Conservation (phyloP, 1,139 yeast genomes). For the Pichia norvegensis region DNA sequence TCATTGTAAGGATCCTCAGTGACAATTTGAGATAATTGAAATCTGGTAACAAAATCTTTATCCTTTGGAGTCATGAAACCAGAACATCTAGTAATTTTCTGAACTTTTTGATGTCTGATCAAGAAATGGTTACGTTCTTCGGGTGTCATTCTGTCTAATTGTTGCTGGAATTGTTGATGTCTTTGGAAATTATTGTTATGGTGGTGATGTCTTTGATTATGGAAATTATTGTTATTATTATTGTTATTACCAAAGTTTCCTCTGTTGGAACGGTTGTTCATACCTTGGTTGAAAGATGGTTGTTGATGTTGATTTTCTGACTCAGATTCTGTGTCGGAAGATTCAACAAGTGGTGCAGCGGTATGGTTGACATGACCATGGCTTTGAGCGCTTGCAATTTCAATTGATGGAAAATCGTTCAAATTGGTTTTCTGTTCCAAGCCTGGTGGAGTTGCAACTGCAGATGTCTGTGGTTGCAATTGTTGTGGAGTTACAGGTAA, state of each 20-base stretch:
- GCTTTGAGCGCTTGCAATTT: conserved; percentile 13
- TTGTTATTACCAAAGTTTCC: conserved; percentile 11
- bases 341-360: neutral
- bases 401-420: conserved; percentile 15
- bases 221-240: conserved; percentile 17
- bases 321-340: neutral
- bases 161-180: conserved; percentile 25
- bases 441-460: neutral
- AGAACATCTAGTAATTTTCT: conserved; percentile 71
- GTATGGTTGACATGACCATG: conserved; percentile 17
- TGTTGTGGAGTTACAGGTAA: conserved; percentile 1
- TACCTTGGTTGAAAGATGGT: conserved; percentile 8
- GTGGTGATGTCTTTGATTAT: conserved; percentile 15
- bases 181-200: conserved; percentile 19
- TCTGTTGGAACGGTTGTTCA: conserved; percentile 10
- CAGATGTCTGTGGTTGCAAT: neutral
- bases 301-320: neutral
- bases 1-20: conserved; percentile 97
- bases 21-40: conserved; percentile 91
- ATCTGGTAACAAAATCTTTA: conserved; percentile 88
- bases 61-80: conserved; percentile 97
- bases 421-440: conserved; percentile 8
- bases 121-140: conserved; percentile 51
- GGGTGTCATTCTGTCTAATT: conserved; percentile 34
- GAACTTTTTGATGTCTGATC: conserved; percentile 70